Base-by-base conservation (phyloP, 345 rosid species). In the Lepidium aucheri region DNA sequence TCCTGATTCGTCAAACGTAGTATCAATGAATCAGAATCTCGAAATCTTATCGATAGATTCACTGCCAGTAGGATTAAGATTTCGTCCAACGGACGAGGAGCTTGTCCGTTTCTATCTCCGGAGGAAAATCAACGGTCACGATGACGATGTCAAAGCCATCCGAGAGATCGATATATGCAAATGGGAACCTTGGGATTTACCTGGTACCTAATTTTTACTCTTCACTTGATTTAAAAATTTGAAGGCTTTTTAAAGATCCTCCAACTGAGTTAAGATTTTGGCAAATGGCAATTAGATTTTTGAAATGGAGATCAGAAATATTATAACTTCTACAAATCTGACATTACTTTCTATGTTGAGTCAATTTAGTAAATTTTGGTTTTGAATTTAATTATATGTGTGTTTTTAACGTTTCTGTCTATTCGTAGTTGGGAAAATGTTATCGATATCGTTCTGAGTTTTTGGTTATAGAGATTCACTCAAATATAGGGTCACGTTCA, bases 131-230 rank as follows among this genome's bases (percentile, higher is more conserved):
- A 94, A 94, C 63, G 96, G 97, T 2, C 64, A 74, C 5, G 69
- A 85, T 38, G 55, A 77, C 9, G 83, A 81, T 8, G 92, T 91
- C 43, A 46, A 54, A 30, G 87, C 87, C 4, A 94, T 94, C 53
- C 68, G 78, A 2, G 97, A 87, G 54, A 75, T 94, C 76, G 99
- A 94, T 72, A 83, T 94, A 62, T 94, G 97, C 57, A 91, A 82
- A 78, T 60, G 82, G 78, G 99, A 94, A 77, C 99, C 99, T 8
- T 90, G 95, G 95, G 99, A 94, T 69, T 82, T 94, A 57, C 99
- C 99, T 60, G 86, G 95, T 90, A 77, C 43, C 13, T 1, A 12
- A 49, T 51, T 14, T 46, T 70, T 47, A 45, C 5, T 55, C 30
- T 28, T 55, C 18, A 35, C 36, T 24, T 22, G 32, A n/a, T 68